Conservation (phyloP, 1,139 yeast species). For the Taiozyma sp. region DNA sequence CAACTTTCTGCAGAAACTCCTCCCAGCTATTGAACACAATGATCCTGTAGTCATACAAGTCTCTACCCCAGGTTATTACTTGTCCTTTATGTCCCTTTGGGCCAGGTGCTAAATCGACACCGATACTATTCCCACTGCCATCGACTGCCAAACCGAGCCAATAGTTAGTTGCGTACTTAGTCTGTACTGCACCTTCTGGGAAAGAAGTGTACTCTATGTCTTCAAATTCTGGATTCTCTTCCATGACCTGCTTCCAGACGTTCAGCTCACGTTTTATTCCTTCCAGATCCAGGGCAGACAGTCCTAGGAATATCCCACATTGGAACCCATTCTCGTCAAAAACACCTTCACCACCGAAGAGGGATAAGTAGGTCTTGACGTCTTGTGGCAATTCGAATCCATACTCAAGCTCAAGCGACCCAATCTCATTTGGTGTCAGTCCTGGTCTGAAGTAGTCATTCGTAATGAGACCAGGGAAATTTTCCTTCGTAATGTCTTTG, state of each 20-base stretch:
- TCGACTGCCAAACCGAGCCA: conserved; percentile 61
- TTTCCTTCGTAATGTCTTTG: background rate
- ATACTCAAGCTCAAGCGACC: conserved; percentile 3
- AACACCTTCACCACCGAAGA: conserved; percentile 9
- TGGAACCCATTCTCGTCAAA: background rate
- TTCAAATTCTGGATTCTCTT: conserved; percentile 10
- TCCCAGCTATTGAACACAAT: conserved; percentile 53
- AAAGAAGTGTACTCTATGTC: conserved; percentile 15
- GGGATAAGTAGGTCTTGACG: conserved; percentile 6
- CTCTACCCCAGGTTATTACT: conserved; percentile 57
- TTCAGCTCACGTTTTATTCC: conserved; percentile 11
- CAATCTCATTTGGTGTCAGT: background rate
- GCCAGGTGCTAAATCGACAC: conserved; percentile 58
- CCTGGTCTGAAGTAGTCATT: conserved; percentile 2
- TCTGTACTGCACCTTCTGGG: conserved; percentile 53
- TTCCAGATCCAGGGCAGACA: conserved; percentile 5
- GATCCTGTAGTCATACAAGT: conserved; percentile 49
- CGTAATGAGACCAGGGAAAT: background rate
- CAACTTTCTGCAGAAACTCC: conserved; percentile 45
- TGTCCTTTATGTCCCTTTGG: conserved; percentile 59
- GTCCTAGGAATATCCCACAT: conserved; percentile 10
- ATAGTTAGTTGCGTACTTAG: conserved; percentile 43
- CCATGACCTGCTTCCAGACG: conserved; percentile 13
- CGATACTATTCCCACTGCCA: conserved; percentile 55
- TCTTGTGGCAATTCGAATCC: conserved; percentile 8